Conservation (phyloP, 495 filamentous ascomycete species). For the Hyaloscypha bicolor region DNA sequence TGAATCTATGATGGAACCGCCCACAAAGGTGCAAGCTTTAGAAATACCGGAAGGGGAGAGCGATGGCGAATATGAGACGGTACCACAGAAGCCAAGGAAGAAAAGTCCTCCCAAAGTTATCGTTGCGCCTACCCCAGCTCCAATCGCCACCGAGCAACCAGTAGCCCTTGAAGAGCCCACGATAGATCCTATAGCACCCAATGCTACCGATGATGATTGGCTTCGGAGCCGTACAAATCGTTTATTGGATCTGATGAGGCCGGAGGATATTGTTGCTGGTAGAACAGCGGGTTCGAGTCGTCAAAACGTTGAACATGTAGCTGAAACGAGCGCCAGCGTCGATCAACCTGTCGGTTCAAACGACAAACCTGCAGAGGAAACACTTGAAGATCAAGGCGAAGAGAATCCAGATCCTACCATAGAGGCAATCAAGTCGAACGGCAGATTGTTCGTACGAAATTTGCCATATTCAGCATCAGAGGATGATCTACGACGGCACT, state of each 20-base stretch:
- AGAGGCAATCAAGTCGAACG: constrained; percentile 56
- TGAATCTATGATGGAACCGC: constrained; percentile 45
- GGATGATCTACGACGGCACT: constrained; percentile 71
- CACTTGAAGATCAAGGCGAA: constrained; percentile 30
- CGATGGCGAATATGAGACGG: constrained; percentile 67
- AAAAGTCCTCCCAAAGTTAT: constrained; percentile 28
- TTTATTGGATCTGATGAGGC: constrained; percentile 78
- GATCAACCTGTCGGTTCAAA: constrained; percentile 1
- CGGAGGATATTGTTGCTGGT: constrained; percentile 41
- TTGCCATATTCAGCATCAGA: constrained; percentile 80
- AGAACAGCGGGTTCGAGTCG: neutral
- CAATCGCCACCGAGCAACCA: neutral
- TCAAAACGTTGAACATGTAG: neutral
- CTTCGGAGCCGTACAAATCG: constrained; percentile 90
- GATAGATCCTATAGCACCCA: constrained; percentile 10
- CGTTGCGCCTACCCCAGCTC: constrained; percentile 2
- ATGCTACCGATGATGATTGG: constrained; percentile 84
- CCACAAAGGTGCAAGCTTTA: constrained; percentile 44
- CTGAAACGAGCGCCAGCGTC: constrained; percentile 7
- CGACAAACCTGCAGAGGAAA: neutral
- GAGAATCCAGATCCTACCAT: constrained; percentile 38
- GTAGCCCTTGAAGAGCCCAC: constrained; percentile 1
- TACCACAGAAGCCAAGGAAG: constrained; percentile 47
- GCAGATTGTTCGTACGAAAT: constrained; percentile 86
- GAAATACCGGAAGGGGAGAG: constrained; percentile 50